These are phyloP conservation scores for Herpomyces periplanetae DNA, from an alignment of 2,329 filamentous ascomycete species.

Conservation along the genomic window DNA sequence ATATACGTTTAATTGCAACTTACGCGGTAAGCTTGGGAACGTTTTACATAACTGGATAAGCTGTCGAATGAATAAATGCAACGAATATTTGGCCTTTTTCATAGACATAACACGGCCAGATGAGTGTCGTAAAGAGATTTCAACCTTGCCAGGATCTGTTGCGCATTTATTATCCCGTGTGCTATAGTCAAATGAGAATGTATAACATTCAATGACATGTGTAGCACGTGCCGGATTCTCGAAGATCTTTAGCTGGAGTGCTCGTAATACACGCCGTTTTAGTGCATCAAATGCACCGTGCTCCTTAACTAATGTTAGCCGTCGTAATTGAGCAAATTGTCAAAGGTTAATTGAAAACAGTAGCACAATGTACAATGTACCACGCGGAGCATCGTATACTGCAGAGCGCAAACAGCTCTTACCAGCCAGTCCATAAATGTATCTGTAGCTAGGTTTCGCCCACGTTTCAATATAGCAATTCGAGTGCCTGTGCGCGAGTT, in stretches of 20 bases:
- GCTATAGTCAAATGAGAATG: conserved; percentile 12
- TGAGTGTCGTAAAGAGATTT: conserved; percentile 3
- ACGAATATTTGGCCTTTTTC: conserved; percentile 8
- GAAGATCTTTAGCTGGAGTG: conserved; percentile 11
- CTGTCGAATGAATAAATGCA: conserved; percentile 10
- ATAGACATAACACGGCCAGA: conserved; percentile 6
- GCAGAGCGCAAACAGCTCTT: too few species aligned
- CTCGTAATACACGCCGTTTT: conserved; percentile 8
- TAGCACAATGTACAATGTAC: too few species aligned
- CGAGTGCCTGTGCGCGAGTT: conserved; percentile 5
- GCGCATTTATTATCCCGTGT: conserved; percentile 1
- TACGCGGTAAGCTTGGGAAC: conserved; percentile 10
- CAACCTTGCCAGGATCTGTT: too few species aligned
- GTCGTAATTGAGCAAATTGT: too few species aligned
- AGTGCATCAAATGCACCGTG: conserved; percentile 11
- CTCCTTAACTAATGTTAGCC: conserved; percentile 9
- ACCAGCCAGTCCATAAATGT: conserved; percentile 12
- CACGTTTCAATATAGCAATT: conserved; percentile 9
- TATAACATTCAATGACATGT: conserved; percentile 12
- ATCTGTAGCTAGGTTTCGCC: conserved; percentile 9
- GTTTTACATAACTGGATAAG: conserved; percentile 8
- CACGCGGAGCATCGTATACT: too few species aligned
- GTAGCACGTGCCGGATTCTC: conserved; percentile 7
- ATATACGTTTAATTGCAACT: conserved; percentile 1
- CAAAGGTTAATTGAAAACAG: too few species aligned